These are phyloP conservation scores for Kalanchoe fedtschenkoi DNA, from an alignment of 164 flowering plant species.

Conservation along the genomic window DNA sequence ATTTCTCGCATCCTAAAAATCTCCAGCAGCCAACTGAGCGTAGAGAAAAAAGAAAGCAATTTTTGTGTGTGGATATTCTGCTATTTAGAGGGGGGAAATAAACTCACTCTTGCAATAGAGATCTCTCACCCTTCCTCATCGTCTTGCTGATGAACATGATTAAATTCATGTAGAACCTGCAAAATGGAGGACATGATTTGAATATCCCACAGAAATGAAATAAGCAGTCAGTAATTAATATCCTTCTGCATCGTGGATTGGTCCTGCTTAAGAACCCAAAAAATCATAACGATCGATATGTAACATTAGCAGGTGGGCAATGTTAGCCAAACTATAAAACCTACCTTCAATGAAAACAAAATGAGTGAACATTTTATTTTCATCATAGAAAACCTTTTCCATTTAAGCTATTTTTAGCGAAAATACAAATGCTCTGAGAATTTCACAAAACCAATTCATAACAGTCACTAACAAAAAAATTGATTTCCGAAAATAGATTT, in stretches of 20 bases:
- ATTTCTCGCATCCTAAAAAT: constrained; percentile 78
- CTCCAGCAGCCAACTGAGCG: constrained; percentile 73
- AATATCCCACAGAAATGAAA: not conserved
- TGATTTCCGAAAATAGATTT: too few relatives aligned
- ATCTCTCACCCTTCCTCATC: constrained; percentile 92
- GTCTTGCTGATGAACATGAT: constrained; percentile 97
- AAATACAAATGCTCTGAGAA: too few relatives aligned
- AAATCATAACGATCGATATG: not conserved
- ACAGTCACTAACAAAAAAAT: too few relatives aligned
- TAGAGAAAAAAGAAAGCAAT: not conserved
- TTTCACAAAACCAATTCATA: too few relatives aligned
- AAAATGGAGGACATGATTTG: not conserved
- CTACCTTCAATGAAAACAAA: not conserved
- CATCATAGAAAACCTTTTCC: too few relatives aligned
- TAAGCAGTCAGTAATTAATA: not conserved
- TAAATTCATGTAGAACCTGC: constrained; percentile 92
- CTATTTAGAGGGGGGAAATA: too few relatives aligned
- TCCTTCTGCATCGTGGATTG: too few relatives aligned
- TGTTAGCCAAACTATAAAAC: not conserved
- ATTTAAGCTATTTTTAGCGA: too few relatives aligned
- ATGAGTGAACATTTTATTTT: too few relatives aligned
- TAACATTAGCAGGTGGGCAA: not conserved
- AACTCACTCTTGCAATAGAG: too few relatives aligned
- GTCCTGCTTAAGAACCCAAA: not conserved
- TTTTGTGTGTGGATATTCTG: too few relatives aligned